Percentiles rank a stretch among this genome's conserved stretches.
Conservation (phyloP, 2,329 filamentous ascomycete species). For the Penicillium capsulatum region DNA sequence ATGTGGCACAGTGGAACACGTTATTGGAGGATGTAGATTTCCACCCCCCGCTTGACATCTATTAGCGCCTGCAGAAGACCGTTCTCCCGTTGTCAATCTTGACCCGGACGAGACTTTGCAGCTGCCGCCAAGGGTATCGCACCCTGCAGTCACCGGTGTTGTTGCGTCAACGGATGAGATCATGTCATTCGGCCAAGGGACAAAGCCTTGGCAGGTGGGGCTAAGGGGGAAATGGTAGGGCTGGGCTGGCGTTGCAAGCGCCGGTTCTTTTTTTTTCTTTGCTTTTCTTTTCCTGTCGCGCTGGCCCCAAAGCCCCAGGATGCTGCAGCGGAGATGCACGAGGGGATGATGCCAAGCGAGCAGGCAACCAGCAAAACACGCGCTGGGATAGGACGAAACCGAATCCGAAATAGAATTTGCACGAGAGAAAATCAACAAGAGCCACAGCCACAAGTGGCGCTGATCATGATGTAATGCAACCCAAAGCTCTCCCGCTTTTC, state of each 20-base stretch:
- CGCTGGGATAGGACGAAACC: slow-evolving; percentile 15
- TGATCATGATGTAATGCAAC: slow-evolving; percentile 32
- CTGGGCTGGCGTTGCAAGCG: neutral
- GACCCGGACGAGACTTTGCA: too few relatives aligned
- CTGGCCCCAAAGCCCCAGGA: slow-evolving; percentile 7
- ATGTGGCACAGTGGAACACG: slow-evolving; percentile 18
- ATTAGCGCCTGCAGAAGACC: too few relatives aligned
- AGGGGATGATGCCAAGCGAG: slow-evolving; percentile 14
- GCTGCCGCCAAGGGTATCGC: neutral
- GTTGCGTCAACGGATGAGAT: neutral
- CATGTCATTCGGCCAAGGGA: neutral
- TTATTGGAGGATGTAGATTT: slow-evolving; percentile 19
- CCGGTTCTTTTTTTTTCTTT: too few relatives aligned
- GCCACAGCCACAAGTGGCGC: too few relatives aligned
- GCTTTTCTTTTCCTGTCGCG: too few relatives aligned
- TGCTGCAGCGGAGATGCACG: slow-evolving; percentile 3
- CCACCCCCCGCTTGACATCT: slow-evolving; percentile 7
- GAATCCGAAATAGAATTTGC: too few relatives aligned
- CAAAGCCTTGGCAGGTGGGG: neutral
- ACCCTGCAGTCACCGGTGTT: slow-evolving; percentile 10
- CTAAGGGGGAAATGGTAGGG: neutral
- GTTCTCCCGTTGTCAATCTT: too few relatives aligned
- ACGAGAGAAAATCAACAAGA: too few relatives aligned
- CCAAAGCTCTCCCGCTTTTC: slow-evolving; percentile 52
- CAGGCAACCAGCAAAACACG: slow-evolving; percentile 23